These are phyloP conservation scores for Coccomyxa sp. DNA, from an alignment of 139 green algal genomes.

Conservation along the genomic window DNA sequence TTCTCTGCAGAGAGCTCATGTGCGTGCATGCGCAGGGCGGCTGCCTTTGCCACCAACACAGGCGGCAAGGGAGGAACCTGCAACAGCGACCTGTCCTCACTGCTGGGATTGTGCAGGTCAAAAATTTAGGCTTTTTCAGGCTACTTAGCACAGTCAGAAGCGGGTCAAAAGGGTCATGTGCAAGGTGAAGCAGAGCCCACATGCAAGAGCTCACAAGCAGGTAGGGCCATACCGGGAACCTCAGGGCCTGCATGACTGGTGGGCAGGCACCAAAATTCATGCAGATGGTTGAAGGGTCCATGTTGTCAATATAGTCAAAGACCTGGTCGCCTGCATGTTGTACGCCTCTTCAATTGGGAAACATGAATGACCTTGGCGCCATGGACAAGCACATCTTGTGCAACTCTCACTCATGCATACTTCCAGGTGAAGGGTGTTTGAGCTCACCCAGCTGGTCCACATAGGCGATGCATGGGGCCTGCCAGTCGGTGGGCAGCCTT, in stretches of 20 bases:
- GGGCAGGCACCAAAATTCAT: background rate
- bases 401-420: background rate
- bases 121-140: too few relatives aligned
- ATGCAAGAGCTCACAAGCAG: too few relatives aligned
- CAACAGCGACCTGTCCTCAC: too few relatives aligned
- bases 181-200: too few relatives aligned
- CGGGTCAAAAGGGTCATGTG: too few relatives aligned
- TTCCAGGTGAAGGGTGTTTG: background rate
- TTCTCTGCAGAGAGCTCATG: background rate
- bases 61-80: background rate
- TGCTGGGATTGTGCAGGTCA: too few relatives aligned
- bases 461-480: background rate
- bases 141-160: too few relatives aligned
- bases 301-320: background rate
- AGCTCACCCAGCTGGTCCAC: constrained; percentile 8
- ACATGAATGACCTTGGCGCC: too few relatives aligned
- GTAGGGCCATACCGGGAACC: too few relatives aligned
- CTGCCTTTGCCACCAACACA: background rate
- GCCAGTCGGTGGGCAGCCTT: background rate
- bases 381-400: too few relatives aligned
- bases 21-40: background rate
- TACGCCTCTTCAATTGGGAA: background rate
- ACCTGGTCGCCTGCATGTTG: background rate
- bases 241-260: background rate
- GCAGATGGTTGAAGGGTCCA: background rate